Base-by-base conservation (phyloP, 495 filamentous ascomycete genomes). In the Hypoxylon intermedium region DNA sequence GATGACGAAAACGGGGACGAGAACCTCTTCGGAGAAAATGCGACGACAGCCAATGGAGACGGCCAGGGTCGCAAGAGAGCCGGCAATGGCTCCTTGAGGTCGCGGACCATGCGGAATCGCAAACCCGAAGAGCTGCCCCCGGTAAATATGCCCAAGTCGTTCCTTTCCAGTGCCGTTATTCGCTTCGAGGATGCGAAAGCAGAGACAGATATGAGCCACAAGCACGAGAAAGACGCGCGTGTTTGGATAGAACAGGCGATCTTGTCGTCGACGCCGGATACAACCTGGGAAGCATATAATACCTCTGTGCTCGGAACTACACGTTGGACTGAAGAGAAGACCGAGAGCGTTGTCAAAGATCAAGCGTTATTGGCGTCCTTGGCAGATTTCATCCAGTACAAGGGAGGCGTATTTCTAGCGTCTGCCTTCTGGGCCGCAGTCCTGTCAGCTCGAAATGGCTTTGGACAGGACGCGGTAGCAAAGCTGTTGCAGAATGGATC, bases 131-230 rank as follows among this genome's bases (percentile, higher is more conserved):
- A 74, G 20, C 31, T 78, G 0, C 77, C 80, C 2, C 69, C 75
- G 15, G 59, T 81, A 3, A 52, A 70, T 16, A 26, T 84, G 16
- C 78, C 81, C 6, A 57, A 66, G 6, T 78, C 74, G 46, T 84
- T 85, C 63, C 44, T 70, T 31, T 54, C 72, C 20, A 24, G 57
- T 1, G 74, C 74, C 46, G 67, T 78, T 1, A 63, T 58, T 52
- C 59, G 65, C 21, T 37, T 57, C 38, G 23, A 44, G 6, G 57
- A 62, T 45, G 13, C 43, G 6, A 38, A 58, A 4, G 2, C 23
- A 2, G 1, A 23, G n/a, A 1, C 34, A 2, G 15, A 2, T 5
- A 40, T 28, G 3, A 23, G 13, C 36, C 34, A 2, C 6, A 37
- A 34, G 5, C 13, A 47, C 7, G 51, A 51, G 20, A 37, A 6